Conservation (phyloP, 1,284 basidiomycete genomes). For the Puccinia novopanici region DNA sequence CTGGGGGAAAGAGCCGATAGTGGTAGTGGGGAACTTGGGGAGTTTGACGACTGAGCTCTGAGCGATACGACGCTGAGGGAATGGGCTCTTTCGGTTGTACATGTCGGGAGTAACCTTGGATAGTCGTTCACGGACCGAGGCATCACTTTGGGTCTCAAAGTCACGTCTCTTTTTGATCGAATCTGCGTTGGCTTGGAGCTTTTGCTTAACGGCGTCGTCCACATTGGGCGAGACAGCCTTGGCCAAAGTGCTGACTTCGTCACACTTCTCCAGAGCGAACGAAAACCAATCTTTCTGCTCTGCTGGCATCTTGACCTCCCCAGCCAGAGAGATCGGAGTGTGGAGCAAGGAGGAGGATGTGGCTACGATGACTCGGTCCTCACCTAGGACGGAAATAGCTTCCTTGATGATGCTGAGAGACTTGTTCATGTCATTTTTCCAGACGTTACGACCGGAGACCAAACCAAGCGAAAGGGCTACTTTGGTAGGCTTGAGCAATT, state of each 20-base stretch:
- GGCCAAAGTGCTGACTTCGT: slow-evolving; percentile 85
- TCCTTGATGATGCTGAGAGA: slow-evolving; percentile 82
- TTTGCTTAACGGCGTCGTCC: slow-evolving; percentile 67
- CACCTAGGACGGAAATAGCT: slow-evolving; percentile 77
- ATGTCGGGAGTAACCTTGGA: slow-evolving; percentile 83
- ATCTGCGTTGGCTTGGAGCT: slow-evolving; percentile 80
- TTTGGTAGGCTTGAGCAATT: slow-evolving; percentile 78
- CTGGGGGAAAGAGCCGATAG: slow-evolving; percentile 83
- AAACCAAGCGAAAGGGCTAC: slow-evolving; percentile 89
- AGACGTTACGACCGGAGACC: slow-evolving; percentile 98
- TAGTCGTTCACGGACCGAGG: slow-evolving; percentile 92
- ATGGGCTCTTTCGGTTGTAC: slow-evolving; percentile 87
- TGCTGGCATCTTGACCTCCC: slow-evolving; percentile 85
- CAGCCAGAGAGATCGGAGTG: slow-evolving; percentile 91
- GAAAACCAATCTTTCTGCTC: slow-evolving; percentile 99
- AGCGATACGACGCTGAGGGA: slow-evolving; percentile 81
- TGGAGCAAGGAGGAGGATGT: slow-evolving; percentile 98
- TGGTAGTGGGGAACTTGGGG: slow-evolving; percentile 97
- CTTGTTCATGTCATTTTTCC: slow-evolving; percentile 93
- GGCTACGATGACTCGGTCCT: slow-evolving; percentile 80
- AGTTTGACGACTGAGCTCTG: slow-evolving; percentile 87
- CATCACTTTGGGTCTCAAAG: slow-evolving; percentile 93
- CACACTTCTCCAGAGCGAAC: slow-evolving; percentile 94
- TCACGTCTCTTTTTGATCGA: slow-evolving; percentile 94
- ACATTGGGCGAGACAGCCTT: slow-evolving; percentile 67